Percentiles rank a stretch among this genome's conserved stretches.
Evolutionary conservation across 169 alveolate genomes (phyloP).

Genomic region (Theileria equi): DNA sequence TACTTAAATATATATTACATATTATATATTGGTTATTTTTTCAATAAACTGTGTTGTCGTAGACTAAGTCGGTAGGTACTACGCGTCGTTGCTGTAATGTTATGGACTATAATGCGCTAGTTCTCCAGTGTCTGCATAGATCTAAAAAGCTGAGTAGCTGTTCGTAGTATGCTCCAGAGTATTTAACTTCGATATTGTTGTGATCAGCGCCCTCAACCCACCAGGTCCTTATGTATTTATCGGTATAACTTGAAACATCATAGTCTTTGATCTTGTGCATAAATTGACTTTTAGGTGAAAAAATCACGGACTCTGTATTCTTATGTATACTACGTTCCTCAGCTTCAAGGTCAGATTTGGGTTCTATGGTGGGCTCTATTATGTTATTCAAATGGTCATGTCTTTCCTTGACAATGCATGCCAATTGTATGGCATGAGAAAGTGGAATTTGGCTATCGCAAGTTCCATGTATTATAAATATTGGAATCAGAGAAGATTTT

Average conservation of each 20-base stretch:
- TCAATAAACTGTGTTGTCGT: neutral
- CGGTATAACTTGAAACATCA: slow-evolving; percentile 5
- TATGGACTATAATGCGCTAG: neutral
- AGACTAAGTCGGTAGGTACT: neutral
- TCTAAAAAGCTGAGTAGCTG: slow-evolving; percentile 50
- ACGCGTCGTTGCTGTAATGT: neutral
- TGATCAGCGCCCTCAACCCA: slow-evolving; percentile 76
- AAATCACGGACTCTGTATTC: slow-evolving; percentile 10
- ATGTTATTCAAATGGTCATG: slow-evolving; percentile 6
- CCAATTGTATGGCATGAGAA: slow-evolving; percentile 47
- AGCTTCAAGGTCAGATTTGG: too few species aligned
- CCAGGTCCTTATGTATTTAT: slow-evolving; percentile 71
- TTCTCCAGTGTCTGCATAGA: slow-evolving; percentile 45
- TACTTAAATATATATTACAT: too few species aligned
- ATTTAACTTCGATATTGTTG: slow-evolving; percentile 66
- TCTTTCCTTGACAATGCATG: slow-evolving; percentile 13
- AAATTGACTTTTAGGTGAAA: slow-evolving; percentile 18
- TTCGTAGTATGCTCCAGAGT: slow-evolving; percentile 57
- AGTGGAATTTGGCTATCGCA: slow-evolving; percentile 60
- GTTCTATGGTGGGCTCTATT: neutral
- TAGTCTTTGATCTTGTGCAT: slow-evolving; percentile 20
- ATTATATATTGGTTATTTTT: neutral
- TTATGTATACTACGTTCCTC: slow-evolving; percentile 21
- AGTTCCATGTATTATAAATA: slow-evolving; percentile 70
- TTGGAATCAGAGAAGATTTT: slow-evolving; percentile 33